Evolutionary conservation across 768 basidiomycete species (phyloP), one percentile per base, ranked within the genome.

Genomic region (Hysterangium stoloniferum): DNA sequence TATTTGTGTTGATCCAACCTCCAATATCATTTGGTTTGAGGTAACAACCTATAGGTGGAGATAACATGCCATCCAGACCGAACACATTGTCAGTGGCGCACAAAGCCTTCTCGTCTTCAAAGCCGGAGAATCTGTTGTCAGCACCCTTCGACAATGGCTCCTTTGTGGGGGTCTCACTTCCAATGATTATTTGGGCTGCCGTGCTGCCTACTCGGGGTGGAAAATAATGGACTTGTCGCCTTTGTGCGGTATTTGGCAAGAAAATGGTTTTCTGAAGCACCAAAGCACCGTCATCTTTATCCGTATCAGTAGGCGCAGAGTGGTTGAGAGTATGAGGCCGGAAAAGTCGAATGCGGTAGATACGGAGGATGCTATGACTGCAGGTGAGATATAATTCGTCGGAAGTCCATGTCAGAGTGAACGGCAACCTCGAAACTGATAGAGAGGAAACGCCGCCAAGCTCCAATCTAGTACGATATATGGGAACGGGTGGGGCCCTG

Each of bases 321-420:
- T 37, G 24, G 17, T 28, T 27, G 36, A 22, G 38, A 19, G 19
- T n/a, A 1, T 46, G 36, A 32, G 36, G 37, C 12, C 29, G n/a
- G 59, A 65, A 64, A 4, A 65, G 56, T 8, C 48, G 38, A 22
- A 65, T 54, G 15, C 60, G 60, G 22, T 31, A 55, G 4, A 63
- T 59, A 20, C 41, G 35, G 15, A 65, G 55, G 6, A 41, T 40
- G 2, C 41, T 42, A n/a, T 35, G 44, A 44, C 57, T 57, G 11
- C 52, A 34, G 1, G 62, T 61, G 19, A 64, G n/a, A 50, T 60
- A 64, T 7, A 64, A 53, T 8, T 64, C 32, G 6, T 53, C 38
- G 8, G 54, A 35, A 2, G 56, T 60, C 64, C 64, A 65, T 1
- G 60, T 65, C 24, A 65, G 32, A 24, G 53, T 61, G 54, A 32